A percentile compares a stretch with the other conserved stretches of the same genome.
phyloP scores from a whole-genome alignment of 1,139 yeast species.

The Blastobotrys buckinghamii region DNA sequence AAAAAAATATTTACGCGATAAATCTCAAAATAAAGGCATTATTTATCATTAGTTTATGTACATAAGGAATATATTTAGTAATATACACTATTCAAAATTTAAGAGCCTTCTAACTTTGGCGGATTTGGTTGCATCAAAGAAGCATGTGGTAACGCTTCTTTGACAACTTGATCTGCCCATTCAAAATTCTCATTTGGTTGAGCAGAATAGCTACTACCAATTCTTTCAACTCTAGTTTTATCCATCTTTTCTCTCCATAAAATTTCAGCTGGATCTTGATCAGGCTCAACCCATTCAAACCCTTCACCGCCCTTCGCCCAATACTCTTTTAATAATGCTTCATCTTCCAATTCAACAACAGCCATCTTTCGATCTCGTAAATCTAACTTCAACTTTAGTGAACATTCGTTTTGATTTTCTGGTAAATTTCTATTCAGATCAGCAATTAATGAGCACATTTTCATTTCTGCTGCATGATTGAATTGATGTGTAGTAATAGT shows the following conservation, averaged over 20 bases:
- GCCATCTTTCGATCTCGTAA: conserved; percentile 26
- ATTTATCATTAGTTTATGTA: conserved; percentile 36
- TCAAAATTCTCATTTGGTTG: conserved; percentile 19
- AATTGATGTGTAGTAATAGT: conserved; percentile 62
- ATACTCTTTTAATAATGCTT: conserved; percentile 56
- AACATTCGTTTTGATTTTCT: conserved; percentile 36
- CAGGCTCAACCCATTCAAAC: conserved; percentile 77
- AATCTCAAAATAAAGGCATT: too few relatives aligned
- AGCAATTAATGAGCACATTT: conserved; percentile 58
- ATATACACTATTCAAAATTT: not conserved
- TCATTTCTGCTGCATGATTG: conserved; percentile 61
- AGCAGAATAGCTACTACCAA: conserved; percentile 23
- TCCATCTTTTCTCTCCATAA: conserved; percentile 44
- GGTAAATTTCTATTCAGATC: conserved; percentile 49
- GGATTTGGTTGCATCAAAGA: conserved; percentile 18
- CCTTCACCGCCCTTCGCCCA: conserved; percentile 76
- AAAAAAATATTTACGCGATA: too few relatives aligned
- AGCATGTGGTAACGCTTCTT: conserved; percentile 27
- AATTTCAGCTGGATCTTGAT: conserved; percentile 69
- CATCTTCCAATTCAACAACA: conserved; percentile 64
- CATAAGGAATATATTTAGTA: conserved; percentile 10
- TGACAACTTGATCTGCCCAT: conserved; percentile 25
- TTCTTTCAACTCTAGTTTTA: conserved; percentile 18
- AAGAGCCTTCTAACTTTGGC: not conserved
- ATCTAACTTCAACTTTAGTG: conserved; percentile 30